Evolutionary conservation across 1,284 basidiomycete genomes (phyloP), one percentile per base, ranked within the genome.

Genomic region (Ganoderma lucidum): DNA sequence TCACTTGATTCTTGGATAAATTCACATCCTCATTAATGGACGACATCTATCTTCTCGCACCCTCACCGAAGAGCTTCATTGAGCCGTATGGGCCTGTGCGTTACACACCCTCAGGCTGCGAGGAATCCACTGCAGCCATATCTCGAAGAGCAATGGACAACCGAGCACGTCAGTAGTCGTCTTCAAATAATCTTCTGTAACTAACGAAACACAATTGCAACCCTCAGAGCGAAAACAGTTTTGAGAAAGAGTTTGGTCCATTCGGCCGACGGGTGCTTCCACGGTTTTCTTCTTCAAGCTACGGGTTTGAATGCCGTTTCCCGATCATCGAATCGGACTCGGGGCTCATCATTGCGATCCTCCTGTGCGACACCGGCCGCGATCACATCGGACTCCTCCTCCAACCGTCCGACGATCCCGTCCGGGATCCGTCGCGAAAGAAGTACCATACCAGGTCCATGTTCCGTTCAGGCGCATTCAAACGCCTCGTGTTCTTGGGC

Each of bases 51-150:
- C 61, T 45, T 32, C 42, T 62, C 8, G 61, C 61, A 12, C 42
- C 23, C 3, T 48, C 61, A 12, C 61, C 61, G 12, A 45, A 17
- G 42, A 44, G 28, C 61, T 62, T 62, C 61, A 35, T 12, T 41
- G 32, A 35, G 55, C 41, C 42, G 14, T 35, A 44, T 32, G 30
- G 42, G 41, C 28, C n/a, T 2, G 17, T 41, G n/a, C 53, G 14
- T 53, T 64, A 56, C 28, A 23, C 51, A 14, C 63, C 63, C 1
- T 28, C n/a, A n/a, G n/a, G n/a, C 19, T 14, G n/a, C 23, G n/a
- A 15, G 2, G 12, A 28, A 64, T 35, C 37, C 63, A 15, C 9
- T 64, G 19, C 63, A 64, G 39, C 63, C 63, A 17, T 64, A 64
- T 19, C 39, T 64, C 4, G 37, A 37, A 28, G 23, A 28, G 48